These are phyloP conservation scores for Malus hybrid DNA, from an alignment of 331 rosid genomes.

Conservation along the genomic window DNA sequence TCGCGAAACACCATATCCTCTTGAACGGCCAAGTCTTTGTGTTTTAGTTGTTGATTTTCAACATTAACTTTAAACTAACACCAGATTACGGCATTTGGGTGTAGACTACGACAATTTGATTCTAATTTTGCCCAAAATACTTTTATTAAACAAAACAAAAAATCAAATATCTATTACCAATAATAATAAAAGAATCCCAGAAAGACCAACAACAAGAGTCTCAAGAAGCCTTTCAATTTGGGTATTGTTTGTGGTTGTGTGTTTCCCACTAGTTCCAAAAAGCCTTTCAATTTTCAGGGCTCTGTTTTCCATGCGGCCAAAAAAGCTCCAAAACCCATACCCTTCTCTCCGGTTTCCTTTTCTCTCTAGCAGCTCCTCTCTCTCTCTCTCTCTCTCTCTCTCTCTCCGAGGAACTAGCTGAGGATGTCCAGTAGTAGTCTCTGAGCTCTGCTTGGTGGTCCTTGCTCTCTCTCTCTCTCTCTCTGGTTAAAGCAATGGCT, in stretches of 20 bases:
- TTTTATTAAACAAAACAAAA: neutral
- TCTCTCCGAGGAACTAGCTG: neutral
- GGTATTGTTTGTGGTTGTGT: neutral
- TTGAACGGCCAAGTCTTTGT: no score
- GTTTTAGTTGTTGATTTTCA: neutral
- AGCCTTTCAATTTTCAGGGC: neutral
- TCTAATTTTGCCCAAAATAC: neutral
- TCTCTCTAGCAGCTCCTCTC: neutral
- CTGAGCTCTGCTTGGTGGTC: conserved; percentile 8
- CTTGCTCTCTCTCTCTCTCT: neutral
- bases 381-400: neutral
- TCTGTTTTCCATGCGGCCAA: conserved; percentile 11
- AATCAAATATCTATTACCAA: neutral
- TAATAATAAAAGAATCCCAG: neutral
- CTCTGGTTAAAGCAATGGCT: conserved; percentile 41
- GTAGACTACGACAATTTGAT: neutral
- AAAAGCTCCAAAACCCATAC: conserved; percentile 21
- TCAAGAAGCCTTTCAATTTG: neutral
- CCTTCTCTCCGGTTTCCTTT: neutral
- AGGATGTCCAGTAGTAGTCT: neutral
- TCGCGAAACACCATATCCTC: no score
- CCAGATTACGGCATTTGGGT: neutral
- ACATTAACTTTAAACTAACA: neutral
- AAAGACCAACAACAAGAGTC: neutral
- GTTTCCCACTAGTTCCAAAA: neutral